These are phyloP conservation scores for Musa balbisiana DNA, from an alignment of 202 grass and related monocot genomes.

Conservation along the genomic window DNA sequence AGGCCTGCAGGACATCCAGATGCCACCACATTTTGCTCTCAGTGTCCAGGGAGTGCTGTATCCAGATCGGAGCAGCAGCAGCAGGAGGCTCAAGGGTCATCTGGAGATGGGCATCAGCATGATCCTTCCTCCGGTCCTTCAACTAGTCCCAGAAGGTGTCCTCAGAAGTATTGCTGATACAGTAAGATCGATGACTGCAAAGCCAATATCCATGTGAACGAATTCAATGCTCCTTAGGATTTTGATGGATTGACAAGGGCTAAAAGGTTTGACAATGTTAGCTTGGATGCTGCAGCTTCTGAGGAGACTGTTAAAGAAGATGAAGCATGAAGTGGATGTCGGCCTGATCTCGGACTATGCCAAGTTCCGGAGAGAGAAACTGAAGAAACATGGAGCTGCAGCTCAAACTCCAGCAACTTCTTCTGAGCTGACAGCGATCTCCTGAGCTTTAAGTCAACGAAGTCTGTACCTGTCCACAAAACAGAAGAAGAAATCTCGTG, in stretches of 20 bases:
- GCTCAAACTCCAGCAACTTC: not conserved
- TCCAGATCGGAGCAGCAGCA: constrained; percentile 51
- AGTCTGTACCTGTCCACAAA: not conserved
- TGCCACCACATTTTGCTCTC: constrained; percentile 65
- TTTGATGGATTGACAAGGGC: too few species aligned
- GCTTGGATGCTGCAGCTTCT: constrained; percentile 34
- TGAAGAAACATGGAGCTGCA: constrained; percentile 26
- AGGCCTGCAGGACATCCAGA: constrained; percentile 44
- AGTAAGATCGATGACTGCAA: constrained; percentile 13
- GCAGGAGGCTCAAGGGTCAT: constrained; percentile 43
- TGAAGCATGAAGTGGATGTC: constrained; percentile 57
- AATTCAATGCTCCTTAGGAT: not conserved
- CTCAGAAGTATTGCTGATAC: constrained; percentile 65
- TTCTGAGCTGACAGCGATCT: constrained; percentile 23
- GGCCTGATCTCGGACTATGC: constrained; percentile 50
- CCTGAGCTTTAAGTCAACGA: not conserved
- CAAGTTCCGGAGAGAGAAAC: constrained; percentile 50
- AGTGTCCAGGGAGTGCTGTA: constrained; percentile 57
- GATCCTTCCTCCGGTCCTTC: constrained; percentile 64
- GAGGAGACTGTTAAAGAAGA: constrained; percentile 52
- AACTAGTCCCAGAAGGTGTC: constrained; percentile 50
- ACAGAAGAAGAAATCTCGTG: not conserved
- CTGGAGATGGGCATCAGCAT: constrained; percentile 71
- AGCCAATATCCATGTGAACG: not conserved
- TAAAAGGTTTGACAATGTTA: not conserved